Conservation (phyloP, 148 eudicot species). For the Spergularia bocconei region DNA sequence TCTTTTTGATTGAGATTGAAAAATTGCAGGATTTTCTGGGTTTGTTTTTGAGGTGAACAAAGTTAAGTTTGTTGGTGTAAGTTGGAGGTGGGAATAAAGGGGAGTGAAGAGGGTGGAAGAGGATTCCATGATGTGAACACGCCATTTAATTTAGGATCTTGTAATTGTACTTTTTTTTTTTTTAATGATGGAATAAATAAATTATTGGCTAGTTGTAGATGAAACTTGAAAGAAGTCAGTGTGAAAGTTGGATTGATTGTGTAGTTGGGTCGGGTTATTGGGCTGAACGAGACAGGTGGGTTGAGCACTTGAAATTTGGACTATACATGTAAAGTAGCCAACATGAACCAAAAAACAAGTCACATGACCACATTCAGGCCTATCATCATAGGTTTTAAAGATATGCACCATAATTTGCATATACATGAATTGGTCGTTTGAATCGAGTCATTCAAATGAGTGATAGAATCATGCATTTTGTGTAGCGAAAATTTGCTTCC, state of each 20-base stretch:
- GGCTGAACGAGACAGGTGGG: not conserved
- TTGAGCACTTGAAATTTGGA: too few relatives aligned
- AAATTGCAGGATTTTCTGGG: not conserved
- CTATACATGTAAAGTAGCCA: too few relatives aligned
- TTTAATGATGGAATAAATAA: too few relatives aligned
- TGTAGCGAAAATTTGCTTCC: too few relatives aligned
- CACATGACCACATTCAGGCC: too few relatives aligned
- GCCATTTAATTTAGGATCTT: slow-evolving; percentile 7
- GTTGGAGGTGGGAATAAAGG: not conserved
- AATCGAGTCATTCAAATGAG: too few relatives aligned
- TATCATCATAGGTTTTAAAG: too few relatives aligned
- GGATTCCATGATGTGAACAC: slow-evolving; percentile 8
- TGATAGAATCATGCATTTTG: too few relatives aligned
- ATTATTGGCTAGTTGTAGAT: not conserved
- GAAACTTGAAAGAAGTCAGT: not conserved
- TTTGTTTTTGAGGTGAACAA: slow-evolving; percentile 1
- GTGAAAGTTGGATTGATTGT: not conserved
- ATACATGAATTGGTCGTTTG: too few relatives aligned
- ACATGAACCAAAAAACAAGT: too few relatives aligned
- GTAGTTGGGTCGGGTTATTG: too few relatives aligned
- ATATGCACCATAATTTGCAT: too few relatives aligned
- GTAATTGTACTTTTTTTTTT: not conserved
- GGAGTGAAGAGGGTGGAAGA: not conserved
- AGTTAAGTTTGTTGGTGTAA: not conserved
- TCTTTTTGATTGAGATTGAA: not conserved